Evolutionary conservation across 306 rosid species (phyloP).

Genomic region (Rosa rugosa): DNA sequence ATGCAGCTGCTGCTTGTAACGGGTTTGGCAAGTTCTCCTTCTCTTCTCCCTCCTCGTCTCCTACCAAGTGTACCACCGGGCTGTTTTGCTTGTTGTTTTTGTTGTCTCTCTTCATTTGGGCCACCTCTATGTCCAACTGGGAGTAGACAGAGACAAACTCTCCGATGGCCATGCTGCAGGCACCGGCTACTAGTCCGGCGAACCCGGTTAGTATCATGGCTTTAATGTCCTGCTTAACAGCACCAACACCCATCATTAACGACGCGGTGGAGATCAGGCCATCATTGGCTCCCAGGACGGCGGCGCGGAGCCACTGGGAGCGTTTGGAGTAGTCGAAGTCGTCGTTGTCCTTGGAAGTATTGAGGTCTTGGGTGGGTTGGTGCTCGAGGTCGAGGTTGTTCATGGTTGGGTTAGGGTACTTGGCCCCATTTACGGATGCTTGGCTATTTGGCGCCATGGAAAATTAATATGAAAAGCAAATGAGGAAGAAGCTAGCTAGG

Average conservation of each 20-base stretch:
- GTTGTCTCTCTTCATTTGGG: conserved; percentile 64
- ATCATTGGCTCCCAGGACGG: conserved; percentile 90
- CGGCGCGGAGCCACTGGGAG: conserved; percentile 93
- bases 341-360: conserved; percentile 17
- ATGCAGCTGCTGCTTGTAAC: conserved; percentile 80
- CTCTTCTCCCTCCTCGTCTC: conserved; percentile 23
- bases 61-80: too few species aligned
- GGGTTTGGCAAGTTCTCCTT: conserved; percentile 72
- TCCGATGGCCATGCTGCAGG: conserved; percentile 96
- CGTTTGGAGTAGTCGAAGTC: conserved; percentile 81
- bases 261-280: conserved; percentile 94
- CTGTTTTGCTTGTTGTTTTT: not conserved
- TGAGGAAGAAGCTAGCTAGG: conserved; percentile 8
- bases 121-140: conserved; percentile 74
- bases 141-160: conserved; percentile 95
- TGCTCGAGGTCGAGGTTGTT: conserved; percentile 49
- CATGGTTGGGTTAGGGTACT: conserved; percentile 25
- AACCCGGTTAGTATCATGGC: conserved; percentile 87
- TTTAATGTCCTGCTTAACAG: conserved; percentile 75
- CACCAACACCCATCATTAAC: conserved; percentile 93
- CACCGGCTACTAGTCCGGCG: conserved; percentile 85
- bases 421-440: conserved; percentile 34
- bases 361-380: conserved; percentile 41
- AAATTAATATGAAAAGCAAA: not conserved
- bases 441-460: conserved; percentile 47